These are phyloP conservation scores for Pichia nanzhaoensis DNA, from an alignment of 805 yeast species.

Conservation along the genomic window DNA sequence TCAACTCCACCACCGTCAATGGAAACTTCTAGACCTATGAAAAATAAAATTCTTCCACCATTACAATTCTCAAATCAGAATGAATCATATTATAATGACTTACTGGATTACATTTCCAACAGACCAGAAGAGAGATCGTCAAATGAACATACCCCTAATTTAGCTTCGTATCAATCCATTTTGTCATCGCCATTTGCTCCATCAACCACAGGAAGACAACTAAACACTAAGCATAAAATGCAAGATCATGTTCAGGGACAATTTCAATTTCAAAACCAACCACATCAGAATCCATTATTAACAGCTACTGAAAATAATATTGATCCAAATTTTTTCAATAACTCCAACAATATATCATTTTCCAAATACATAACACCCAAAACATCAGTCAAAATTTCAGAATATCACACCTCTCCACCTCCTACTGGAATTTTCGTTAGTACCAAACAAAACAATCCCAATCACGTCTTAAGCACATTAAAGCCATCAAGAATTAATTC, in stretches of 20 bases:
- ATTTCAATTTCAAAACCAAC: background rate
- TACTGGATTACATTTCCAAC: constrained; percentile 4
- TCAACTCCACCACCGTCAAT: constrained; percentile 9
- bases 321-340: background rate
- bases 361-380: background rate
- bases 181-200: constrained; percentile 4
- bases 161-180: background rate
- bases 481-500: constrained; percentile 5
- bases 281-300: background rate
- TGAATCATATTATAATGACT: constrained; percentile 6
- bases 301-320: background rate
- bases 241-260: background rate
- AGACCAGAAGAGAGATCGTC: background rate
- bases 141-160: background rate
- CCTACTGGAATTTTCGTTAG: constrained; percentile 6
- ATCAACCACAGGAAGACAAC: background rate
- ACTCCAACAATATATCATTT: too few species aligned
- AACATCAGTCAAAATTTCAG: background rate
- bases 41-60: background rate
- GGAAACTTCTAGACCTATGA: background rate
- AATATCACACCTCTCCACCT: constrained; percentile 8
- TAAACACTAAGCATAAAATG: background rate
- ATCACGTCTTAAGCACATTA: background rate
- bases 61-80: background rate
- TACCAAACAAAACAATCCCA: background rate